Percentiles rank a stretch among this genome's conserved stretches.
Conservation (phyloP, 345 rosid species). For the Eucalyptus virginea region DNA sequence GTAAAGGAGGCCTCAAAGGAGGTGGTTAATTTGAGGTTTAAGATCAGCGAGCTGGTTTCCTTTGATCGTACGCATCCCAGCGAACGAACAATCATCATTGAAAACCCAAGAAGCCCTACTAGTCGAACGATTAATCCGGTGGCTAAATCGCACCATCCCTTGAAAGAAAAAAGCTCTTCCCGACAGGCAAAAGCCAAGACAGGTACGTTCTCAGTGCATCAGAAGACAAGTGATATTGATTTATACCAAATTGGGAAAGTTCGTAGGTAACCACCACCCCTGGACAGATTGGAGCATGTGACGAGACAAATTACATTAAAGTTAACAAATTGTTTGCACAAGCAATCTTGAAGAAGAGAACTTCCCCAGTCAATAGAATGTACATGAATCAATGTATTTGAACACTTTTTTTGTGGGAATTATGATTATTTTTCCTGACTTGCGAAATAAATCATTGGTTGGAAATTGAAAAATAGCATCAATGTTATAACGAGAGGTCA, state of each 20-base stretch:
- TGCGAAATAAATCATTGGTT: not conserved
- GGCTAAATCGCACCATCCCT: not conserved
- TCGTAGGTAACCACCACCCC: not conserved
- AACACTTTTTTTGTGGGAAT: not conserved
- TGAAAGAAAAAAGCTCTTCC: not conserved
- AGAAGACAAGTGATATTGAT: not conserved
- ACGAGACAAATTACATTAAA: not conserved
- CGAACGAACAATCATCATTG: not conserved
- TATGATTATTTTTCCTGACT: not conserved
- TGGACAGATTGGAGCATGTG: not conserved
- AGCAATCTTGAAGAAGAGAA: not conserved
- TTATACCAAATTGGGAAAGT: not conserved
- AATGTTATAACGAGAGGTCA: not conserved
- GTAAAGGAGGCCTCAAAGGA: not conserved
- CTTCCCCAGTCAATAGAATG: not conserved
- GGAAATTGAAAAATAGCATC: not conserved
- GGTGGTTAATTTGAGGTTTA: not conserved
- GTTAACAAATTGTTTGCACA: not conserved
- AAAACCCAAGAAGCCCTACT: not conserved
- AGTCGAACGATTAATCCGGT: not conserved
- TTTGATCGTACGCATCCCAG: not conserved
- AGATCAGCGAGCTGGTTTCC: not conserved
- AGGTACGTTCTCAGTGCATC: not conserved
- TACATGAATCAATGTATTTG: not conserved
- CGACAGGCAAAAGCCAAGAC: not conserved